Base-by-base conservation (phyloP, 495 filamentous ascomycete species). In the Penicillium angulare region DNA sequence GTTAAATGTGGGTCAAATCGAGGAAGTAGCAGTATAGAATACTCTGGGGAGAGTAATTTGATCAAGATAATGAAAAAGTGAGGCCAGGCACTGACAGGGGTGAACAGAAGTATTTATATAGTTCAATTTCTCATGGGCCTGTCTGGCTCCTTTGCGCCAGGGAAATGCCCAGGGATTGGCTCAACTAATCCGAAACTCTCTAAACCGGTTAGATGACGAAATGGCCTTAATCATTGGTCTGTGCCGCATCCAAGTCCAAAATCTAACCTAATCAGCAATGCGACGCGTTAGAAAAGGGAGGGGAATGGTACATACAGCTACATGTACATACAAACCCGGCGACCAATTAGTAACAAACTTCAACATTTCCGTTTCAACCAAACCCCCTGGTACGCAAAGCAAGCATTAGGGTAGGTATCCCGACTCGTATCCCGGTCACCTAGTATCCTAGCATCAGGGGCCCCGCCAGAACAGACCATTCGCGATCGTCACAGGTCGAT, bases 401-500 rank as follows among this genome's bases (percentile, higher is more conserved):
- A 6, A 31, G 8, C 27, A 31, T 31, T 12, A 23, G 13, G 36
- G 36, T 12, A 39, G 16, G 36, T 39, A 39, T 9, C 18, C 36
- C 36, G 36, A 39, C 18, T 20, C 36, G 20, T 8, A 39, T 6
- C 27, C n/a, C n/a, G n/a, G n/a, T n/a, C n/a, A n/a, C n/a, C n/a
- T n/a, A n/a, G n/a, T n/a, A n/a, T 12, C 8, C 27, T 7, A 31
- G 27, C 27, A 1, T 31, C 8, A 12, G 26, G 5, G 27, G 27
- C 27, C 27, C 27, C 27, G 27, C 27, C 27, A 12, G 27, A 20
- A 18, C 18, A 21, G 7, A 18, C 17, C n/a, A 16, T 27, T 33
- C 20, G 47, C 10, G 52, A 42, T 49, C 43, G 15, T 27, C 39
- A 39, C 15, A 13, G 21, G 29, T 17, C 22, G 33, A 55, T 59